These are phyloP conservation scores for Collybia nuda DNA, from an alignment of 768 basidiomycete genomes.

Conservation along the genomic window DNA sequence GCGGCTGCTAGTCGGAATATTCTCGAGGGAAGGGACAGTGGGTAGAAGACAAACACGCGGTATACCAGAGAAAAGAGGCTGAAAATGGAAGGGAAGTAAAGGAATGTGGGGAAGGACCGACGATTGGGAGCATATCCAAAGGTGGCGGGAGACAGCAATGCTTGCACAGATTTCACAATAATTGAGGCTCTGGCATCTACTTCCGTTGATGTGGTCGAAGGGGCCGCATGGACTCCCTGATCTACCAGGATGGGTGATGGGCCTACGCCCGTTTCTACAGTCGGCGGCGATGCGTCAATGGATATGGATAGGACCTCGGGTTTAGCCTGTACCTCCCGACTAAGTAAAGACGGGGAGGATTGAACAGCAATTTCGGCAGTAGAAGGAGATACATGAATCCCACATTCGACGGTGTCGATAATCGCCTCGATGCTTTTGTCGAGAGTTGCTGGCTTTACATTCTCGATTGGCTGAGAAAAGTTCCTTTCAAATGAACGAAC, in stretches of 20 bases:
- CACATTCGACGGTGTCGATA: slow-evolving; percentile 26
- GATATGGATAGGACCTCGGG: slow-evolving; percentile 27
- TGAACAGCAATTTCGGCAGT: slow-evolving; percentile 33
- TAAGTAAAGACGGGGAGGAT: slow-evolving; percentile 31
- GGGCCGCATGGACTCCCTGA: slow-evolving; percentile 54
- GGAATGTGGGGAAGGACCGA: slow-evolving; percentile 21
- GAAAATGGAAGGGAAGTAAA: slow-evolving; percentile 38
- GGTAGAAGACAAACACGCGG: slow-evolving; percentile 46
- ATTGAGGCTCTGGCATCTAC: slow-evolving; percentile 40
- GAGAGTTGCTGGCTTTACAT: slow-evolving; percentile 27
- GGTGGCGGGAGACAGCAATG: slow-evolving; percentile 19
- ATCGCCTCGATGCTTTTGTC: slow-evolving; percentile 52
- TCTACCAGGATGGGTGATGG: slow-evolving; percentile 25
- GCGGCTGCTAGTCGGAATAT: slow-evolving; percentile 27
- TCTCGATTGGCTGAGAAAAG: slow-evolving; percentile 25
- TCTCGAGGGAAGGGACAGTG: slow-evolving; percentile 48
- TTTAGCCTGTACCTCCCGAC: slow-evolving; percentile 32
- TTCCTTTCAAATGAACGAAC: slow-evolving; percentile 63
- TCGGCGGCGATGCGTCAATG: slow-evolving; percentile 23
- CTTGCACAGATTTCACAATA: slow-evolving; percentile 29
- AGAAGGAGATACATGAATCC: slow-evolving; percentile 29
- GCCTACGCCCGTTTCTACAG: slow-evolving; percentile 19
- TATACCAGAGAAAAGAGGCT: slow-evolving; percentile 48
- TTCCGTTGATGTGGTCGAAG: slow-evolving; percentile 40
- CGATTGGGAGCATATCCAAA: slow-evolving; percentile 10